Base-by-base conservation (phyloP, 2,329 filamentous ascomycete species). In the Aspergillus proliferans region DNA sequence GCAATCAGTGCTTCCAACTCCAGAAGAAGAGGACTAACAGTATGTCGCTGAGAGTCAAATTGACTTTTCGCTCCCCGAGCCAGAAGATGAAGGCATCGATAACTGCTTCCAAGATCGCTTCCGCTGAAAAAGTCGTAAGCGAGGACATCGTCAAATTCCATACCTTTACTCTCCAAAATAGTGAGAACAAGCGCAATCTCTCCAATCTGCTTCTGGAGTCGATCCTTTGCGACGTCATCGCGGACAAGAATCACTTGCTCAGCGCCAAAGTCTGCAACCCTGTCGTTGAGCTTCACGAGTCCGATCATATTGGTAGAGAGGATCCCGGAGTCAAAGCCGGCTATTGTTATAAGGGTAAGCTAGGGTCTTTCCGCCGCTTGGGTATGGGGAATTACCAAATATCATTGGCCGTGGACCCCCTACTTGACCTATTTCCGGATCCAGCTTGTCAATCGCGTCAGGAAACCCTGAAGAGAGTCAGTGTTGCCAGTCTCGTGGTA, bases 91-190 rank as follows among this genome's bases (percentile, higher is more conserved):
- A 63, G 40, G 45, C 55, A 52, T 47, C 62, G 51, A 39, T 59
- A 48, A 49, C 52, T 50, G 47, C 51, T 50, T 19, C 53, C 54
- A 47, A 64, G 44, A 1, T 47, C 47, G 42, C 54, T 60, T 5
- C 48, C 47, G 6, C 53, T 50, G 42, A 63, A 66, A 26, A 67
- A 66, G 36, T 68, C 54, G 40, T 59, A 66, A 5, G 66, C 34
- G 24, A 68, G 54, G 1, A 68, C 66, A 46, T 68, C 64, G 26
- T 68, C 62, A 45, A 67, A 68, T 24, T 68, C 66, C 65, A 68
- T 68, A 3, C 65, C 65, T 41, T 68, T 68, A 24, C 61, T 63
- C 42, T 68, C 57, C 2, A 66, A 47, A 21, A 68, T 62, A 0
- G 64, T 68, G 4, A 68, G 52, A 18, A 67, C 56, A 10, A 66